Conservation (phyloP, 768 basidiomycete species). For the Trichaptum fuscoviolaceum region DNA sequence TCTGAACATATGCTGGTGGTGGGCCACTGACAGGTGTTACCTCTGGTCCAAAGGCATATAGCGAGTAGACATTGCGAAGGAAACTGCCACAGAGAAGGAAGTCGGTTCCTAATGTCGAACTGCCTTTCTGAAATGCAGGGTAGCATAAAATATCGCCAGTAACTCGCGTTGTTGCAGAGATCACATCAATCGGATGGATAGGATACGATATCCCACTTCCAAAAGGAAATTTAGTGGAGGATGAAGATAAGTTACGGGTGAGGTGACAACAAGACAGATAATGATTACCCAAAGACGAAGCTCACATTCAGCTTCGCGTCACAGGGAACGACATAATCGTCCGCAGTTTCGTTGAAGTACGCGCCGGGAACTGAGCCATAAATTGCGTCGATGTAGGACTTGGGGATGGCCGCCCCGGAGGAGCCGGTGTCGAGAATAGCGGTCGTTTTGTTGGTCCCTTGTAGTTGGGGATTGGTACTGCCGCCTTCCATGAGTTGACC, state of each 20-base stretch:
- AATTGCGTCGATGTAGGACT: conserved; percentile 22
- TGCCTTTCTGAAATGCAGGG: conserved; percentile 11
- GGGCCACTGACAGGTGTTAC: conserved; percentile 4
- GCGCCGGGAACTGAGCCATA: conserved; percentile 27
- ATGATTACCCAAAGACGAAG: conserved; percentile 25
- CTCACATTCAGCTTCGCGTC: conserved; percentile 20
- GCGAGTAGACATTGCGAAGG: conserved; percentile 29
- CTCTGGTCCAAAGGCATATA: conserved; percentile 19
- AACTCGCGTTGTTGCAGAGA: conserved; percentile 25
- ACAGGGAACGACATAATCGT: conserved; percentile 27
- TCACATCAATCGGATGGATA: conserved; percentile 21
- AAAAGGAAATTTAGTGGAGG: not conserved
- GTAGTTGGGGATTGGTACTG: not conserved
- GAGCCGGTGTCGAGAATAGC: conserved; percentile 25
- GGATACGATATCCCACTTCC: conserved; percentile 15
- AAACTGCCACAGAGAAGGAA: conserved; percentile 29
- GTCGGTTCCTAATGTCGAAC: conserved; percentile 11
- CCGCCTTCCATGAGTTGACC: not conserved
- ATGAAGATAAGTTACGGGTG: not conserved
- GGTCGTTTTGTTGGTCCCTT: conserved; percentile 12
- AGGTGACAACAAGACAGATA: not conserved
- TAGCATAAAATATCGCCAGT: conserved; percentile 8
- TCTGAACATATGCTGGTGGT: not conserved
- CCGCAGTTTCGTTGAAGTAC: conserved; percentile 16
- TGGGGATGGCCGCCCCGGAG: conserved; percentile 21